Evolutionary conservation across 2,329 filamentous ascomycete genomes (phyloP), one percentile per base, ranked within the genome.

Genomic region (Stachybotrys chartarum): DNA sequence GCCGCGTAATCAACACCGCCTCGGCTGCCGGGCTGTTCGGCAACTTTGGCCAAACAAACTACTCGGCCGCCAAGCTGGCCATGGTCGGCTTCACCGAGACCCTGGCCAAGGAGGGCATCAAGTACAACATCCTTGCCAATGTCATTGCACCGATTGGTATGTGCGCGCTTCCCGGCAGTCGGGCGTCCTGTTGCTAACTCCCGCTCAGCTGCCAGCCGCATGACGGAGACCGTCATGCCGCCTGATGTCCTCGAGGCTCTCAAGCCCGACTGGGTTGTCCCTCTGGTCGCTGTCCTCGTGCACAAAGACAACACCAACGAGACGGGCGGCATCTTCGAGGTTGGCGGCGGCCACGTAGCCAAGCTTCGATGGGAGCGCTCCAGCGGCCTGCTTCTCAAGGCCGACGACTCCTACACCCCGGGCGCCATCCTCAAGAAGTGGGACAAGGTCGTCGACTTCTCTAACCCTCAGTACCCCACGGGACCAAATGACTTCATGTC

Each of bases 51-150:
- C 93, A 97, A 78, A 84, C 86, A 71, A 97, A 97, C 77, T 99
- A 99, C 77, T 96, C 93, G 54, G 92, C 94, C 58, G 94, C 94
- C 68, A 99, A 97, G 80, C 82, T 97, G 61, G 89, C 90, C 61
- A 86, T 96, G 78, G 91, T 99, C 59, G 94, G 93, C 63, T 97
- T 97, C 78, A 97, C 92, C 45, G 93, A 99, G 81, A 97, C 94
- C 5, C 82, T 99, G 60, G 94, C 94, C 58, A 97, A 97, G 81
- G 94, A 99, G 78, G 94, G 94, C 62, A 79, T 84, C 70, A 97
- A 97, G 77, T 99, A 99, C 79, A 97, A 97, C 81, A 97, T 99
- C 64, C 76, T 96, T 66, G 85, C 81, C 78, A 99, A 99, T 74
- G 90, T 90, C 65, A 95, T 99, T 76, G 91, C 94, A 17, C 94